Evolutionary conservation across 78 protist species (phyloP).

Genomic region (Salpingoeca rosetta): DNA sequence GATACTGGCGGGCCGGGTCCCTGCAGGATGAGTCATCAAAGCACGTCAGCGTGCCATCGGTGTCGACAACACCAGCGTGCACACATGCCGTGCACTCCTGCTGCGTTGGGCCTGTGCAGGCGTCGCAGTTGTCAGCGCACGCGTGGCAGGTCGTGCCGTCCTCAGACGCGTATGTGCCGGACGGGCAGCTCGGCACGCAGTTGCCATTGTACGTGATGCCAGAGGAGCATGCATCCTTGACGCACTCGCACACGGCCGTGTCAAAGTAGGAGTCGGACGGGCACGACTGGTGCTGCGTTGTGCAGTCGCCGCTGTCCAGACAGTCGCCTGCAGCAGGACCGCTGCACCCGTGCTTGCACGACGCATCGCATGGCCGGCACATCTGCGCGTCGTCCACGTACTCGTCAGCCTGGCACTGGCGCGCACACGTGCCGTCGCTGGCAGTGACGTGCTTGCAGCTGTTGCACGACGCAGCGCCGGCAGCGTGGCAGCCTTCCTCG

Average conservation of each 20-base stretch:
- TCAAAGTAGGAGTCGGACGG: neutral
- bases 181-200: neutral
- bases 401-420: neutral
- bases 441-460: too few relatives aligned
- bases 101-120: too few relatives aligned
- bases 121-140: too few relatives aligned
- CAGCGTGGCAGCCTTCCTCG: neutral
- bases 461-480: too few relatives aligned
- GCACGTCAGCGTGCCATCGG: too few relatives aligned
- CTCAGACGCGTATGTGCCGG: neutral
- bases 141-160: too few relatives aligned
- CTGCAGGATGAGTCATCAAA: too few relatives aligned
- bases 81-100: too few relatives aligned
- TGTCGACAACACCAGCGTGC: too few relatives aligned
- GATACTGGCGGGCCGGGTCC: too few relatives aligned
- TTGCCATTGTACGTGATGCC: neutral
- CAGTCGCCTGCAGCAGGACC: neutral
- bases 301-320: neutral
- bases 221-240: too few relatives aligned
- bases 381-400: neutral
- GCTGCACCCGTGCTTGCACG: neutral
- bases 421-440: neutral
- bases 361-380: neutral
- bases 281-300: neutral
- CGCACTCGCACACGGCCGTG: neutral